phyloP scores from a whole-genome alignment of 441 rosid species.

The Adansonia gregorii region DNA sequence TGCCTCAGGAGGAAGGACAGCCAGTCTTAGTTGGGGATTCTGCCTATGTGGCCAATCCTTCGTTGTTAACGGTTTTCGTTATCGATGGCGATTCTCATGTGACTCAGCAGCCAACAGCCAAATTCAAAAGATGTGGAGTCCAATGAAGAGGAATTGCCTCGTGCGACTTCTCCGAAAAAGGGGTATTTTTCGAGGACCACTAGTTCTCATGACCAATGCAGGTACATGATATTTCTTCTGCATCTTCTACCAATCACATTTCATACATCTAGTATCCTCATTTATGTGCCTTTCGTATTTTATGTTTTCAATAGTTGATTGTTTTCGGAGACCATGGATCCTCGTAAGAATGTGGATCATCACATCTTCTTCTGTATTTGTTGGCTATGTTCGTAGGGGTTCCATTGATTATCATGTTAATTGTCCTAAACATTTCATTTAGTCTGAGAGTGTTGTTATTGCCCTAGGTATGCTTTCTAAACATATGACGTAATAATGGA shows the following conservation, averaged over 20 bases:
- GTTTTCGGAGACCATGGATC: neutral
- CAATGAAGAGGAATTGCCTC: slow-evolving; percentile 35
- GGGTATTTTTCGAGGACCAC: slow-evolving; percentile 52
- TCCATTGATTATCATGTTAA: slow-evolving; percentile 1
- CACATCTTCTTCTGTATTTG: neutral
- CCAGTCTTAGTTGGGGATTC: slow-evolving; percentile 29
- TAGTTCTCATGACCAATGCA: slow-evolving; percentile 79
- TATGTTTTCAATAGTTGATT: neutral
- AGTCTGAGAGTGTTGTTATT: neutral
- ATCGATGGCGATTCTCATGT: slow-evolving; percentile 43
- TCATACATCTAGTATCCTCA: neutral
- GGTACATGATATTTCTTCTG: slow-evolving; percentile 37
- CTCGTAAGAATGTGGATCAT: neutral
- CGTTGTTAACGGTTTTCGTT: slow-evolving; percentile 48
- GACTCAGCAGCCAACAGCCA: slow-evolving; percentile 26
- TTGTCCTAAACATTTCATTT: neutral
- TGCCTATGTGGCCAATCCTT: slow-evolving; percentile 26
- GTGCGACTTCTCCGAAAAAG: slow-evolving; percentile 38
- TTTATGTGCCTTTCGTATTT: neutral
- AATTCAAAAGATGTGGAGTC: slow-evolving; percentile 32
- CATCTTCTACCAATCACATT: neutral
- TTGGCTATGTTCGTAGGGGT: neutral
- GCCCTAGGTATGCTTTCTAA: neutral
- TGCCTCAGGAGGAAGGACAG: slow-evolving; percentile 22
- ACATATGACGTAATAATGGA: neutral